A percentile compares a stretch with the other conserved stretches of the same genome.
Conservation (phyloP, 805 yeast species). For the Nakazawaea wyomingensis region DNA sequence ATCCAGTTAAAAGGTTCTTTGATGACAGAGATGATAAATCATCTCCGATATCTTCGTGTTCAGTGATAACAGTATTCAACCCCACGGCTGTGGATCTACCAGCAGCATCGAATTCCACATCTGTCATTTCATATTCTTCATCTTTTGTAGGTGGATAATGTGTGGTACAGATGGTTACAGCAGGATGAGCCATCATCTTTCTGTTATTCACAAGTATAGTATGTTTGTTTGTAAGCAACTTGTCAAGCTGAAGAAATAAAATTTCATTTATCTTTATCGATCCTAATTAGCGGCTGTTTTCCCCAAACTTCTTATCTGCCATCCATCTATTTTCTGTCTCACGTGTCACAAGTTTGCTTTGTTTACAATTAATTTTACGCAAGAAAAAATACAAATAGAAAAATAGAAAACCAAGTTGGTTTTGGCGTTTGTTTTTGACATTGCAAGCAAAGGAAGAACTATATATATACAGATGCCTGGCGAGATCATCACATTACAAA, state of each 20-base stretch:
- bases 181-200: background rate
- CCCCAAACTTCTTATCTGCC: background rate
- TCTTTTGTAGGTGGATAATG: background rate
- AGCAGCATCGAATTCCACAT: background rate
- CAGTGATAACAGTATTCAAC: background rate
- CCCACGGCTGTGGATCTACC: background rate
- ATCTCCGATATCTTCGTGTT: background rate
- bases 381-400: background rate
- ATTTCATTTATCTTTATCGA: no score
- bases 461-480: conserved; percentile 37
- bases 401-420: background rate
- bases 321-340: no score
- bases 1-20: conserved; percentile 1
- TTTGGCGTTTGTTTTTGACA: conserved; percentile 1
- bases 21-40: background rate
- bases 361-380: background rate
- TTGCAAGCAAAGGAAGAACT: background rate
- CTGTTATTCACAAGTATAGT: no score
- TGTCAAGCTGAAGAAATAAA: no score
- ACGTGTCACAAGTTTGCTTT: background rate
- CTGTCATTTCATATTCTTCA: background rate
- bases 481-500: conserved; percentile 66
- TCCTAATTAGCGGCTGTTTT: background rate
- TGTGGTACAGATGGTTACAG: background rate
- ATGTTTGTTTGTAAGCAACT: no score